Conservation (phyloP, 83 land plant genomes). For the Thuja plicata region DNA sequence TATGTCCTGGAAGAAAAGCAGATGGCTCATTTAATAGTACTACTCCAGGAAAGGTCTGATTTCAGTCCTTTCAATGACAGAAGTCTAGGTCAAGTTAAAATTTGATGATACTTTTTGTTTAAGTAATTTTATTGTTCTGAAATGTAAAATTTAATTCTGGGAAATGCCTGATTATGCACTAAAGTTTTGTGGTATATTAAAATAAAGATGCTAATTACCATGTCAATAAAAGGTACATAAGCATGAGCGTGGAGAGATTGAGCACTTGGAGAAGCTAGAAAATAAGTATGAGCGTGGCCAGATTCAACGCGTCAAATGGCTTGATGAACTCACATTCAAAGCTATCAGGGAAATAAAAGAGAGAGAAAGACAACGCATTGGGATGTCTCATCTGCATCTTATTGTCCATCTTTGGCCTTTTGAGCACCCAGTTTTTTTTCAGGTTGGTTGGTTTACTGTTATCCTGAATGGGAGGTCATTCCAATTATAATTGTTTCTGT, state of each 20-base stretch:
- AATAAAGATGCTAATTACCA: constrained; percentile 11
- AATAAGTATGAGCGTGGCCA: constrained; percentile 94
- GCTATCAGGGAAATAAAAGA: constrained; percentile 78
- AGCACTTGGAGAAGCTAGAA: constrained; percentile 81
- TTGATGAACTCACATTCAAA: constrained; percentile 82
- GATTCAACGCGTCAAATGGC: constrained; percentile 86
- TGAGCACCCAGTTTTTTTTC: constrained; percentile 95
- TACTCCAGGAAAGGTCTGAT: constrained; percentile 92
- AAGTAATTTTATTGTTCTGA: background rate
- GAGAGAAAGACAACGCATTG: constrained; percentile 57
- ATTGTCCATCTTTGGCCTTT: constrained; percentile 86
- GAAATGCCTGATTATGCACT: background rate
- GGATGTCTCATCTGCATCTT: constrained; percentile 65
- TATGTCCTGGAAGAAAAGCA: constrained; percentile 79
- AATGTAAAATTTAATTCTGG: background rate
- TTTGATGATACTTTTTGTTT: background rate
- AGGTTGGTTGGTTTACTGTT: constrained; percentile 43
- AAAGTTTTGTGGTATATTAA: background rate
- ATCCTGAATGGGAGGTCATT: too few species aligned
- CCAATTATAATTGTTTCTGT: background rate
- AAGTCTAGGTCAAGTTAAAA: background rate
- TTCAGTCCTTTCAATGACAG: background rate
- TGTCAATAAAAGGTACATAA: constrained; percentile 69
- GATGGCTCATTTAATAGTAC: constrained; percentile 83
- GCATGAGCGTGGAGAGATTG: constrained; percentile 88